These are phyloP conservation scores for Fusarium sacchari DNA, from an alignment of 2,329 filamentous ascomycete genomes.

Conservation along the genomic window DNA sequence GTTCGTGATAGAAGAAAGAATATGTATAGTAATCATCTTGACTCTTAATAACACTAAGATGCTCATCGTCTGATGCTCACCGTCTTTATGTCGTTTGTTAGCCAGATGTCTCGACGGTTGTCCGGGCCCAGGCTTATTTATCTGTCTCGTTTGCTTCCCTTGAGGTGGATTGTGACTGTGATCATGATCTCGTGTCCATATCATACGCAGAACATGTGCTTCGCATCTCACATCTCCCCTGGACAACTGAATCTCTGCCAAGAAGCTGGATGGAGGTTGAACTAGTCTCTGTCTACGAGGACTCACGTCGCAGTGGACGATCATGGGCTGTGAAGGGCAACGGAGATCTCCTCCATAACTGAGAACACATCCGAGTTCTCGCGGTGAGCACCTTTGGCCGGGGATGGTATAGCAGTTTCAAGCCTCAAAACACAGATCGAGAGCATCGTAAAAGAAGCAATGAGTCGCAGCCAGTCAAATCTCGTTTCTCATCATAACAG, in stretches of 20 bases:
- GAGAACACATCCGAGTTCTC: constrained; percentile 4
- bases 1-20: neutral
- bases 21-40: neutral
- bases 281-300: neutral
- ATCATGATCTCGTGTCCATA: constrained; percentile 35
- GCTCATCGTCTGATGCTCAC: neutral
- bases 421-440: constrained; percentile 33
- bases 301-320: constrained; percentile 16
- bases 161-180: constrained; percentile 22
- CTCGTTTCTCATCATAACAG: constrained; percentile 19
- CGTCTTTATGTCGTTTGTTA: neutral
- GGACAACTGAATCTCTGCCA: constrained; percentile 25
- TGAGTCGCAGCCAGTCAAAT: constrained; percentile 25
- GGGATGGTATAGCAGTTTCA: constrained; percentile 19
- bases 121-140: neutral
- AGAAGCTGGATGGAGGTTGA: constrained; percentile 4
- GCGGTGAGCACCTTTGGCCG: constrained; percentile 12
- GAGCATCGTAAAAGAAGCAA: constrained; percentile 26
- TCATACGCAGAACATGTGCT: constrained; percentile 24
- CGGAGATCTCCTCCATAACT: constrained; percentile 19
- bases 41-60: neutral
- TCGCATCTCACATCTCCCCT: constrained; percentile 13
- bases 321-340: constrained; percentile 27
- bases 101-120: neutral
- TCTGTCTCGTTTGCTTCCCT: constrained; percentile 8